Evolutionary conservation across 2,329 filamentous ascomycete genomes (phyloP).

Genomic region (Botrytis medusae): DNA sequence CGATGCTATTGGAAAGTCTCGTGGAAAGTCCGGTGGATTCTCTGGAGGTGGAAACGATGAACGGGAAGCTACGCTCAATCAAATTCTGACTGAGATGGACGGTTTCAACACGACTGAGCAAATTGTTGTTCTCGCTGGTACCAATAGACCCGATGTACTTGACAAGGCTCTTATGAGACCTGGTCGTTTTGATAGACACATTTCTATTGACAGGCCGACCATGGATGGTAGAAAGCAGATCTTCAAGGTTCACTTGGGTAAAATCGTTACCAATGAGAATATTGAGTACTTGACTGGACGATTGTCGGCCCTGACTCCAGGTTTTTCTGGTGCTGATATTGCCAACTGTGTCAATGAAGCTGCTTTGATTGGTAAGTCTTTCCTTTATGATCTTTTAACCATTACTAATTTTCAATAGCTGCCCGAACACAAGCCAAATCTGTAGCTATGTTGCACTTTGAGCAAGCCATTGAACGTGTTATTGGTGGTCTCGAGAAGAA

Average conservation of each 20-base stretch:
- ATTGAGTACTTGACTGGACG: slow-evolving; percentile 84
- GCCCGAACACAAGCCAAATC: slow-evolving; percentile 77
- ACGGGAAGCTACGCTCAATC: slow-evolving; percentile 93
- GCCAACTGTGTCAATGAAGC: slow-evolving; percentile 98
- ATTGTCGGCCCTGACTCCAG: slow-evolving; percentile 87
- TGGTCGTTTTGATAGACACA: slow-evolving; percentile 95
- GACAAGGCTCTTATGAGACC: slow-evolving; percentile 96
- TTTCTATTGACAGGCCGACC: slow-evolving; percentile 89
- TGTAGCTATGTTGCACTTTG: slow-evolving; percentile 88
- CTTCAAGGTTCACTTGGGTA: slow-evolving; percentile 89
- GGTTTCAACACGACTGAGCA: slow-evolving; percentile 97
- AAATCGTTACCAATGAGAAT: slow-evolving; percentile 92
- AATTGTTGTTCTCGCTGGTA: slow-evolving; percentile 94
- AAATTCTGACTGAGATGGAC: slow-evolving; percentile 99
- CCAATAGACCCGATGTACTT: slow-evolving; percentile 90
- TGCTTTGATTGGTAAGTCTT: slow-evolving; percentile 79
- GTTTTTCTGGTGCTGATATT: slow-evolving; percentile 97
- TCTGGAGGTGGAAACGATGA: slow-evolving; percentile 88
- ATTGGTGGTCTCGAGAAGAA: slow-evolving; percentile 97
- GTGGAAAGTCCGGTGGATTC: slow-evolving; percentile 74
- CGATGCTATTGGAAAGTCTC: slow-evolving; percentile 91
- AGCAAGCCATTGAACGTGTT: slow-evolving; percentile 95
- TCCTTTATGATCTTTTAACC: background rate
- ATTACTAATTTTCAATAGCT: slow-evolving; percentile 55
- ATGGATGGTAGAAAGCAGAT: slow-evolving; percentile 97